Evolutionary conservation across 345 rosid species (phyloP).

Genomic region (Physaria fendleri): DNA sequence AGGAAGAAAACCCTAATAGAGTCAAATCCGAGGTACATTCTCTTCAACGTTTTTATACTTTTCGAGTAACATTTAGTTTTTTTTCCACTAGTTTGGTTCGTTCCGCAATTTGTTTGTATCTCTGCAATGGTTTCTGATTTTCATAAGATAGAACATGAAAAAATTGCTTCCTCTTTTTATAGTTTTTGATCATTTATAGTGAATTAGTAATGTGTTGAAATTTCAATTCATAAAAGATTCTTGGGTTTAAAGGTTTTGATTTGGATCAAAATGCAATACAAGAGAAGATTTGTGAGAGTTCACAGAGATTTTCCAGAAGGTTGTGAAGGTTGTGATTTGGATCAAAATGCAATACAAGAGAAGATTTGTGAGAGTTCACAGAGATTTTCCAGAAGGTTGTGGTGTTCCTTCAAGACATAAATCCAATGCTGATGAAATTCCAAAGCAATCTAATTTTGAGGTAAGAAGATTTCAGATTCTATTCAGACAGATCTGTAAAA

Average conservation of each 20-base stretch:
- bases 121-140: too few species aligned
- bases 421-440: background rate
- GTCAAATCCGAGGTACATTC: too few species aligned
- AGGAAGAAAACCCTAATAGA: too few species aligned
- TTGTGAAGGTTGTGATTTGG: background rate
- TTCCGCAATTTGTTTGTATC: too few species aligned
- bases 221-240: too few species aligned
- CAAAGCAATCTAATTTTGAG: background rate
- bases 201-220: too few species aligned
- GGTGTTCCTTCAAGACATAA: background rate
- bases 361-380: background rate
- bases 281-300: background rate
- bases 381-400: slow-evolving; percentile 14
- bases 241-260: background rate
- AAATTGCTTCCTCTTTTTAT: too few species aligned
- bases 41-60: too few species aligned
- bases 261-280: background rate
- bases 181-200: too few species aligned
- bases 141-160: too few species aligned
- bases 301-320: slow-evolving; percentile 3
- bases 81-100: too few species aligned
- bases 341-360: background rate
- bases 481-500: background rate
- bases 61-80: too few species aligned
- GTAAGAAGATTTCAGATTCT: background rate